Percentiles rank a stretch among this genome's conserved stretches.
Conservation (phyloP, 208 protist genomes). For the Wallacemonas collosoma region DNA sequence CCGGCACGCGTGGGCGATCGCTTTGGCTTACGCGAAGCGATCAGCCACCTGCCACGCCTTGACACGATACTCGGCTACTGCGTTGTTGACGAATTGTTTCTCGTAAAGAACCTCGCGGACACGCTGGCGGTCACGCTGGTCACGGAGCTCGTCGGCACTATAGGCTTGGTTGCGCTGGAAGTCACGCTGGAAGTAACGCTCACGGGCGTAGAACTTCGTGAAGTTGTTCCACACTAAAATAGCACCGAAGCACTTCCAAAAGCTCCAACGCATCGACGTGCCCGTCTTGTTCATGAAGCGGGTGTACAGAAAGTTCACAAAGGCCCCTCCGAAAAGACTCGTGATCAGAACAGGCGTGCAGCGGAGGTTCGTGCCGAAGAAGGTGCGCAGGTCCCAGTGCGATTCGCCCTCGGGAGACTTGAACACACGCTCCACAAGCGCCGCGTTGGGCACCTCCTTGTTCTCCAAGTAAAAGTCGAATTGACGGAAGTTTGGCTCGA, state of each 20-base stretch:
- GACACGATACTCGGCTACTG: slow-evolving; percentile 82
- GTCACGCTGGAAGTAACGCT: slow-evolving; percentile 86
- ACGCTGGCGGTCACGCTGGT: slow-evolving; percentile 83
- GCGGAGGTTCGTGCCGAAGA: slow-evolving; percentile 69
- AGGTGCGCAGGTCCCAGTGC: slow-evolving; percentile 68
- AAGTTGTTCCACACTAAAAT: slow-evolving; percentile 86
- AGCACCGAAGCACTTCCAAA: slow-evolving; percentile 68
- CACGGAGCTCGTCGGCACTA: slow-evolving; percentile 77
- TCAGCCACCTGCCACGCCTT: slow-evolving; percentile 90
- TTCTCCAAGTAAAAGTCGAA: slow-evolving; percentile 88
- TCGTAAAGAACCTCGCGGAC: slow-evolving; percentile 87
- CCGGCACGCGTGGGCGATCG: neutral
- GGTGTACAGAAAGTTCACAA: slow-evolving; percentile 81
- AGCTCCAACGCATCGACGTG: slow-evolving; percentile 79
- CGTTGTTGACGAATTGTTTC: slow-evolving; percentile 86
- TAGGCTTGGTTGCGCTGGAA: slow-evolving; percentile 90
- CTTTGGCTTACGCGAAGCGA: slow-evolving; percentile 66
- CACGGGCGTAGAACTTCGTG: slow-evolving; percentile 81
- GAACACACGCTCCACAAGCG: slow-evolving; percentile 71
- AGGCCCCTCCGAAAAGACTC: slow-evolving; percentile 68
- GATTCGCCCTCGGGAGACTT: slow-evolving; percentile 73
- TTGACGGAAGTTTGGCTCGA: slow-evolving; percentile 87
- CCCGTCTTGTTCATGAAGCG: slow-evolving; percentile 70
- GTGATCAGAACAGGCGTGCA: slow-evolving; percentile 80
- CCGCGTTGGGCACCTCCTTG: slow-evolving; percentile 64